Conservation (phyloP, 768 basidiomycete genomes). For the Pulveroboletus sp. region DNA sequence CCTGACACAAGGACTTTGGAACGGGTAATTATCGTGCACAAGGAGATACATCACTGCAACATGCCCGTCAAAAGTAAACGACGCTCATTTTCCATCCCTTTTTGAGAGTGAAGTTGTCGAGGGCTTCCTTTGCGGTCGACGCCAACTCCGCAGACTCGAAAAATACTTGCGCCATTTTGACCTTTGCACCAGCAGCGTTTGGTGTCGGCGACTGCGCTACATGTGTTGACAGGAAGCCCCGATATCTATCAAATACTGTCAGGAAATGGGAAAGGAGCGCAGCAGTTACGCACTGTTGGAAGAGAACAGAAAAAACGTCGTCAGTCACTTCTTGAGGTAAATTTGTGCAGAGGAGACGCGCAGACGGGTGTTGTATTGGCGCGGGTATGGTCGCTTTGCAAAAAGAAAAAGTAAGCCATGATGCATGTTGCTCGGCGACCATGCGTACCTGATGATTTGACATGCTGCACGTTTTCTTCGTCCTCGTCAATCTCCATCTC, state of each 20-base stretch:
- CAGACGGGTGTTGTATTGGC: slow-evolving; percentile 51
- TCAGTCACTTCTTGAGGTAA: slow-evolving; percentile 88
- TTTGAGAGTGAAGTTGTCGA: slow-evolving; percentile 85
- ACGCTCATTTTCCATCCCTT: slow-evolving; percentile 84
- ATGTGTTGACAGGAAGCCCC: slow-evolving; percentile 72
- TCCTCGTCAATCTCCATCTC: slow-evolving; percentile 97
- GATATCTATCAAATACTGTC: slow-evolving; percentile 51
- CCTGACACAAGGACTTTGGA: slow-evolving; percentile 41
- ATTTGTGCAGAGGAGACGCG: slow-evolving; percentile 74
- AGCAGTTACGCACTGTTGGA: slow-evolving; percentile 74
- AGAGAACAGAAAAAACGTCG: slow-evolving; percentile 79
- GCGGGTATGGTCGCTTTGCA: slow-evolving; percentile 40
- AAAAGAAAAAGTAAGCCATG: slow-evolving; percentile 15
- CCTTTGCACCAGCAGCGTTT: slow-evolving; percentile 56
- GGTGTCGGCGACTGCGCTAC: slow-evolving; percentile 68
- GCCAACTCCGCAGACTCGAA: slow-evolving; percentile 78
- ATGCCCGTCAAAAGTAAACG: slow-evolving; percentile 47
- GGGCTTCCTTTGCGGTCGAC: slow-evolving; percentile 70
- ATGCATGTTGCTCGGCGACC: slow-evolving; percentile 5
- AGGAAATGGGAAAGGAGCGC: neutral
- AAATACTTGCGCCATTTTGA: slow-evolving; percentile 76
- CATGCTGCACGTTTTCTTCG: slow-evolving; percentile 51
- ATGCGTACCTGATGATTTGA: slow-evolving; percentile 45
- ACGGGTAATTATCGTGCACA: slow-evolving; percentile 4
- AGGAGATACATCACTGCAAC: slow-evolving; percentile 14